Base-by-base conservation (phyloP, 441 rosid genomes). In the Francoa sonchifolia region DNA sequence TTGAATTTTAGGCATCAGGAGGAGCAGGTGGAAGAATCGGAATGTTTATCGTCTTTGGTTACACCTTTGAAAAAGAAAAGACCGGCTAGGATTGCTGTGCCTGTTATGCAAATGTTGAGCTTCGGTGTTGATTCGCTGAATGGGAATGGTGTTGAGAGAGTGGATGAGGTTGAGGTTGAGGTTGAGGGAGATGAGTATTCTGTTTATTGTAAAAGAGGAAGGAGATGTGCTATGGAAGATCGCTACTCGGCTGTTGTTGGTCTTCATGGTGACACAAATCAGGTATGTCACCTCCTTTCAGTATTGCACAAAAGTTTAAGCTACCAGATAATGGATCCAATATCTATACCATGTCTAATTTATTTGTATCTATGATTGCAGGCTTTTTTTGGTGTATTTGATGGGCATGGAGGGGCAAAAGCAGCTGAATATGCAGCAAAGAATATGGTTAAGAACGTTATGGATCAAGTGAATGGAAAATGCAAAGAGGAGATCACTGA, bases 141-240 rank as follows among this genome's bases (percentile, higher is more conserved):
- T n/a, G n/a, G n/a, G n/a, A n/a, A n/a, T n/a, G n/a, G n/a, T n/a
- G n/a, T n/a, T n/a, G n/a, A n/a, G 13, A 36, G 66, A 18, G 61
- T 26, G 19, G 59, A 40, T 22, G 33, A 42, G 8, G 48, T 32
- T 31, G 40, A 42, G 42, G 62, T 29, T 62, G 71, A 55, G 63
- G 52, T 18, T 2, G 88, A 77, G 23, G 62, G 63, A 19, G 66
- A 41, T 28, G 90, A 77, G 9, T 84, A 74, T 63, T 79, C 83
- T 7, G 94, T 84, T 22, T 75, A 59, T 55, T 81, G 95, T 33
- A 84, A 79, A 62, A 68, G 71, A 75, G 97, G 97, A 17, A 75
- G 75, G 59, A 71, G 90, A 19, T 85, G 74, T 37, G 52, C 62
- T 17, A 84, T 81, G 94, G 97, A 88, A 62, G 97, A 88, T 62